These are phyloP conservation scores for Exophiala xenobiotica DNA, from an alignment of 2,329 filamentous ascomycete species.

Conservation along the genomic window DNA sequence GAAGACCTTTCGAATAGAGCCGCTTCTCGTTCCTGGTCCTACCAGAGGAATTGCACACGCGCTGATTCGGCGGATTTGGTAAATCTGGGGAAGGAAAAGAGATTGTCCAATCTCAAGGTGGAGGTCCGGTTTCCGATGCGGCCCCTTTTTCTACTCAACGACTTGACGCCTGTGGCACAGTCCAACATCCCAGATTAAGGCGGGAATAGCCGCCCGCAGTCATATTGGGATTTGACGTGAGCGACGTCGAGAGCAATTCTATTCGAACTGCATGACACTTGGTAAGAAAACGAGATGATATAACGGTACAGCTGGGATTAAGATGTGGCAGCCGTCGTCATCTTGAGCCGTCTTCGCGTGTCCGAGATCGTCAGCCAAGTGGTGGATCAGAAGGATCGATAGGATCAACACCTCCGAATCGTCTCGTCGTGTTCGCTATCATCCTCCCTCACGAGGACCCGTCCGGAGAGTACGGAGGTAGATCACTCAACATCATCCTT, in stretches of 20 bases:
- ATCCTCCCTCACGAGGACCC: too few species aligned
- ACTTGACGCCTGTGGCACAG: slow-evolving; percentile 7
- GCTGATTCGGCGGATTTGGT: slow-evolving; percentile 19
- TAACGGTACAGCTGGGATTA: too few species aligned
- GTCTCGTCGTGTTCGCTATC: too few species aligned
- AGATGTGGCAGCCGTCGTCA: not conserved
- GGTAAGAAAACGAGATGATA: not conserved
- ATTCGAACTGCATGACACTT: not conserved
- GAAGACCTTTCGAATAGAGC: slow-evolving; percentile 8
- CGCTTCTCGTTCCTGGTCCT: slow-evolving; percentile 2
- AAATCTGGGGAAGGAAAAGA: slow-evolving; percentile 27
- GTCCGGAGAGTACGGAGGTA: too few species aligned
- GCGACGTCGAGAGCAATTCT: not conserved
- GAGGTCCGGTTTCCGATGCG: slow-evolving; percentile 19
- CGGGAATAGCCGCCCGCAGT: slow-evolving; percentile 12
- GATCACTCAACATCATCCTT: too few species aligned
- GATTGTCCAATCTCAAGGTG: slow-evolving; percentile 25
- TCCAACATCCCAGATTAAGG: slow-evolving; percentile 1
- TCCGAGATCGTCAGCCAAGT: not conserved
- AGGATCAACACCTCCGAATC: too few species aligned
- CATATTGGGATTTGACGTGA: slow-evolving; percentile 1
- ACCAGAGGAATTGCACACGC: slow-evolving; percentile 6
- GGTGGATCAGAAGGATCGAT: too few species aligned
- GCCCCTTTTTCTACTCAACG: slow-evolving; percentile 4
- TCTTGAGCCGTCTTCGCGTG: not conserved